Base-by-base conservation (phyloP, 305 asterid genomes). In the Fraxinus albicans region DNA sequence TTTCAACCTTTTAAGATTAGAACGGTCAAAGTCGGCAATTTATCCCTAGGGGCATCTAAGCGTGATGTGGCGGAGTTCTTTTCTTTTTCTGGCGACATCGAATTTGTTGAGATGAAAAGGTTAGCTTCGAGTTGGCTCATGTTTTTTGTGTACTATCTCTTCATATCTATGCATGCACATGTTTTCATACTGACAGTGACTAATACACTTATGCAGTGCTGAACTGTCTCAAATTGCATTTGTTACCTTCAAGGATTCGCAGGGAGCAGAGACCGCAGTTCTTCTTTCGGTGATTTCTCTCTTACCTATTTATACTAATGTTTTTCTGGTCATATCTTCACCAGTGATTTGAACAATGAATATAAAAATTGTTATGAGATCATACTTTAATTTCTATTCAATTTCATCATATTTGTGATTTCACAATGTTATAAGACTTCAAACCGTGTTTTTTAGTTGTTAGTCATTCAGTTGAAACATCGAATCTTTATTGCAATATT, bases 251-350 rank as follows among this genome's bases (percentile, higher is more conserved):
- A 94, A 92, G 98, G 27, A 95, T 88, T 82, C 86, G 8, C 96
- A 93, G 99, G 98, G 27, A 84, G 98, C 99, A 70, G 97, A 95
- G 82, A 94, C 99, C 55, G 99, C 99, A 31, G 91, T 92, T 84
- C 99, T 95, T 89, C 98, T 95, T 86, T 25, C 27, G 90, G 99
- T 95, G 86, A 88, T 55, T 84, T 79, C 60, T 77, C 75, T 65
- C 44, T 8, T 25, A 1, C 38, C 29, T 34, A 47, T 78, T 69
- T 79, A 53, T n/a, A 50, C 70, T 1, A 44, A 7, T 60, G 67
- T 67, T 63, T 12, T 65, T 10, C 50, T 8, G 17, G 19, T 67
- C 74, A 67, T 67, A 67, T 29, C 74, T 25, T 67, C 36, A 10
- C 36, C 8, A 29, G 74, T 69, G 73, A 27, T 69, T 69, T 69